Percentiles rank a stretch among this genome's conserved stretches.
These are phyloP conservation scores for Moesziomyces globuligerus DNA, from an alignment of 1,284 basidiomycete species.

Conservation along the genomic window DNA sequence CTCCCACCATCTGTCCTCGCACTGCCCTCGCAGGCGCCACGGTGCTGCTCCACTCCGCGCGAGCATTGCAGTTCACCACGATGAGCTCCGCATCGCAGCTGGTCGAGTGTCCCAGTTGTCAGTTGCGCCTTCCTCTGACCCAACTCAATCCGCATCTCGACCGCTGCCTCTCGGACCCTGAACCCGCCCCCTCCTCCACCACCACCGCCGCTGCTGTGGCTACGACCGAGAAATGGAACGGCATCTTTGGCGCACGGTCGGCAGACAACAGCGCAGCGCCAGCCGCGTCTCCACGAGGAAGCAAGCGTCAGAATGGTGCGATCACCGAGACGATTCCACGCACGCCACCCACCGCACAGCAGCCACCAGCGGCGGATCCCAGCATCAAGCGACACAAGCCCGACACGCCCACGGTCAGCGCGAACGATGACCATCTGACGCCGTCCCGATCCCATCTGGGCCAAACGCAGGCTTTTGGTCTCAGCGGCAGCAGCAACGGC, in stretches of 20 bases:
- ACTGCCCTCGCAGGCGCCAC: too few species aligned
- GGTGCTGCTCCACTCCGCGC: neutral
- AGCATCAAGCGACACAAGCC: constrained; percentile 9
- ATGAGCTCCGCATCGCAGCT: constrained; percentile 41
- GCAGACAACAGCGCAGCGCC: neutral
- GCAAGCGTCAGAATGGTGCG: neutral
- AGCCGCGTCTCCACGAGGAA: neutral
- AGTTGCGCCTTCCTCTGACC: constrained; percentile 34
- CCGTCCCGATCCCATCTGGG: neutral
- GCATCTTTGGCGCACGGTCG: constrained; percentile 5
- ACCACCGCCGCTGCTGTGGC: constrained; percentile 2
- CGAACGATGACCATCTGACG: neutral
- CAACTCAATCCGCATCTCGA: constrained; percentile 63
- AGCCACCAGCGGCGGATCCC: neutral
- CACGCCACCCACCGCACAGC: neutral
- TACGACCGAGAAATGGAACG: constrained; percentile 27
- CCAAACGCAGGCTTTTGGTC: neutral
- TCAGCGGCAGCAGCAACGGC: neutral
- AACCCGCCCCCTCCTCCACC: constrained; percentile 1
- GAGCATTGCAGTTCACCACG: neutral
- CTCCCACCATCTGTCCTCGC: too few species aligned
- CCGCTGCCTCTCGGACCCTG: constrained; percentile 41
- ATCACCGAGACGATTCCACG: neutral
- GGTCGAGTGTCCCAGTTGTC: constrained; percentile 58
- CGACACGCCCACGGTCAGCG: neutral